Evolutionary conservation across 176 grass and related monocot genomes (phyloP).

Genomic region (Alloteropsis semialata): DNA sequence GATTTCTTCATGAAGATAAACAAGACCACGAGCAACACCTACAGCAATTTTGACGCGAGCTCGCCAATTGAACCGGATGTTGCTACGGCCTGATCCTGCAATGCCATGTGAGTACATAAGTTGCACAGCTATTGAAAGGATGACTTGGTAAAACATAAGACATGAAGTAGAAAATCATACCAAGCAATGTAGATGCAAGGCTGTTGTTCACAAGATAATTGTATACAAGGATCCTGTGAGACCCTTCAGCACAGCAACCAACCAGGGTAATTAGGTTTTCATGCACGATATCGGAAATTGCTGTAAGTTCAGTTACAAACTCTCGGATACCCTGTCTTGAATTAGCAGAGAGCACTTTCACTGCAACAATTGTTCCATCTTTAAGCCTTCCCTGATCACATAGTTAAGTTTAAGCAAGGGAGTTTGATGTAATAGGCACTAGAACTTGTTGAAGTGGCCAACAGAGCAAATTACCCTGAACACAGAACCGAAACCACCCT

Average conservation of each 20-base stretch:
- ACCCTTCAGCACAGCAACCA: conserved; percentile 76
- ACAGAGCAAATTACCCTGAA: conserved; percentile 60
- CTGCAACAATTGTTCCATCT: conserved; percentile 67
- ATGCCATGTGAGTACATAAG: conserved; percentile 17
- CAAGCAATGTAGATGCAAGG: conserved; percentile 71
- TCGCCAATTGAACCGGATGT: conserved; percentile 70
- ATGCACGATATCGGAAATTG: conserved; percentile 66
- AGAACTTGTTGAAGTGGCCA: background rate
- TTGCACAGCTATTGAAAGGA: conserved; percentile 11
- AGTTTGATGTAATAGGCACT: background rate
- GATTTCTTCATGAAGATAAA: conserved; percentile 78
- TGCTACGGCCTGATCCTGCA: conserved; percentile 51
- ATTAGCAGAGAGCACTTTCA: conserved; percentile 73
- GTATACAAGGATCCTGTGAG: conserved; percentile 78
- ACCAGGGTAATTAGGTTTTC: conserved; percentile 74
- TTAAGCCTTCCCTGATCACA: conserved; percentile 73
- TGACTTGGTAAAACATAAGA: background rate
- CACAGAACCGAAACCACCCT: conserved; percentile 84
- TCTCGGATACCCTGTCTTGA: conserved; percentile 73
- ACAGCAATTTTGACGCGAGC: conserved; percentile 64
- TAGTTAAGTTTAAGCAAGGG: conserved; percentile 21
- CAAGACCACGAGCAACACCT: conserved; percentile 73
- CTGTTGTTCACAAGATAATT: conserved; percentile 87
- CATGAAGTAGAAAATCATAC: conserved; percentile 37
- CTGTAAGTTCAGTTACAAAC: conserved; percentile 64